Base-by-base conservation (phyloP, 2,329 filamentous ascomycete genomes). In the Amauroascus niger region DNA sequence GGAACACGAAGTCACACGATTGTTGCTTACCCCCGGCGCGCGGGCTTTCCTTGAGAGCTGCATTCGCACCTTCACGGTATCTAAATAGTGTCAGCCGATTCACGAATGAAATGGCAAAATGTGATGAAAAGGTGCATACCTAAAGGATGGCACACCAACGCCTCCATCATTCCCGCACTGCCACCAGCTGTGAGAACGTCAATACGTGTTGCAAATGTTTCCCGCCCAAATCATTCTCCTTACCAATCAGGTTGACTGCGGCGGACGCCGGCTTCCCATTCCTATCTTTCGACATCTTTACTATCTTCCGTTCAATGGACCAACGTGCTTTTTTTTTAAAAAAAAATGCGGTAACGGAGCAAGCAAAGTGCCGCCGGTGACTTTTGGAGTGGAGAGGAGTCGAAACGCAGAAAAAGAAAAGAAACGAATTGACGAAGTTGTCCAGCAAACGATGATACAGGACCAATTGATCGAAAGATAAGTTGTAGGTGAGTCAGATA, bases 11-110 rank as follows among this genome's bases (percentile, higher is more conserved):
- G 35, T 4, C 44, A 45, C 33, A 32, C 9, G n/a, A n/a, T 14
- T 8, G 11, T 11, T 32, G 75, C 78, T 61, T 69, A 86, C 82
- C 57, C 93, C 93, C 54, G 89, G 89, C 56, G 82, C 80, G 61
- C 86, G 81, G 48, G 87, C 88, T 69, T 93, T 83, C 61, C 86
- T 81, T 53, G 93, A 97, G 57, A 98, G 84, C 75, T 98, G 93
- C 94, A 98, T 98, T 63, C 93, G 89, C 58, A 98, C 93, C 80
- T 98, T 96, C 77, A 97, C 95, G 56, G 90, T 96, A 72, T 96
- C 88, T 87, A 59, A 56, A 61, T 50, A 53, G 5, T 56, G 61
- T 62, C 56, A 68, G 55, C 56, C 54, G 52, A 59, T 58, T 60
- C 13, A 35, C 39, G 30, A 1, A 26, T 6, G 11, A 11, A 22